Percentiles rank a stretch among this genome's conserved stretches.
These are phyloP conservation scores for Ehretia macrophylla DNA, from an alignment of 257 asterid genomes.

Conservation along the genomic window DNA sequence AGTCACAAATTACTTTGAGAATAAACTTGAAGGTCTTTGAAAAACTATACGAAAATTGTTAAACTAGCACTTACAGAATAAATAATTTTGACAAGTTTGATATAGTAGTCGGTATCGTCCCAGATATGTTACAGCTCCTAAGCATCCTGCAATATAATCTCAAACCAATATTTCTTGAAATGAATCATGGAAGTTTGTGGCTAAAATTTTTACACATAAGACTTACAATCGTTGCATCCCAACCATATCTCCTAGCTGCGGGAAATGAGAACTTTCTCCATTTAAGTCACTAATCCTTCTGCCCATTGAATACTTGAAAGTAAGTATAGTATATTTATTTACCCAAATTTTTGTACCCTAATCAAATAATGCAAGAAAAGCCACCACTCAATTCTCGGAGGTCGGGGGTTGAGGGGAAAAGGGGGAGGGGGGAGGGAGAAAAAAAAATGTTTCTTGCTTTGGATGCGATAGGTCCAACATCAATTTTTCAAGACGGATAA, in stretches of 20 bases:
- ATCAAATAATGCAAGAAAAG: neutral
- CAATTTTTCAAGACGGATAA: no score
- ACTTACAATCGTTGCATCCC: conserved; percentile 40
- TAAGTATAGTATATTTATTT: no score
- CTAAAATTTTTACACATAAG: neutral
- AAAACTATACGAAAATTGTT: no score
- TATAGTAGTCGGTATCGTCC: conserved; percentile 35
- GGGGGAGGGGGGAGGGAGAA: no score
- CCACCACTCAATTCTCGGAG: no score
- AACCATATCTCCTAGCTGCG: conserved; percentile 33
- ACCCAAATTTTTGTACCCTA: no score
- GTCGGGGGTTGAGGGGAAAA: no score
- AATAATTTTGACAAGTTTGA: conserved; percentile 17
- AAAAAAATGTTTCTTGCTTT: no score
- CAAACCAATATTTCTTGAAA: neutral
- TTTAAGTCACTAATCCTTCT: conserved; percentile 19
- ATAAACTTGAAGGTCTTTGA: no score
- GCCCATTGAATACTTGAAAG: neutral
- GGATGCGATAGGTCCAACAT: no score
- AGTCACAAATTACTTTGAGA: no score
- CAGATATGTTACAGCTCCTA: conserved; percentile 56
- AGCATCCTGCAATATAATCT: conserved; percentile 40
- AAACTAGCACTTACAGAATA: conserved; percentile 28
- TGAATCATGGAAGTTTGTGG: neutral
- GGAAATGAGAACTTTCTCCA: conserved; percentile 47